phyloP scores from a whole-genome alignment of 2,329 filamentous ascomycete species.

The Ophiostoma ips region DNA sequence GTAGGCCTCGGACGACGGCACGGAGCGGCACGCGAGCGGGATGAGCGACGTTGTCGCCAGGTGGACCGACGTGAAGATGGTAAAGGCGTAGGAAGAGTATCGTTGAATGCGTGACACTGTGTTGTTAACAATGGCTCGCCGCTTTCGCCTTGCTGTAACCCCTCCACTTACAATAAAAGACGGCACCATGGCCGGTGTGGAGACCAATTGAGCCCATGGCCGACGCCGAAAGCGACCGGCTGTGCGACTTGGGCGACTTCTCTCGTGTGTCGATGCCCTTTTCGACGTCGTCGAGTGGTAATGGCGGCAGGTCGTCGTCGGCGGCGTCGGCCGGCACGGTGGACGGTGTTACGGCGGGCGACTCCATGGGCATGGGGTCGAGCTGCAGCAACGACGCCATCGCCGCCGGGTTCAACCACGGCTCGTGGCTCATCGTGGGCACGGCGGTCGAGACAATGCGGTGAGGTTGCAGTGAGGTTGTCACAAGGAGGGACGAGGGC shows the following conservation, averaged over 20 bases:
- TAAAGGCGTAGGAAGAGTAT: conserved; percentile 79
- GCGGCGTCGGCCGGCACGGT: conserved; percentile 26
- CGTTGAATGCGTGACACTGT: conserved; percentile 64
- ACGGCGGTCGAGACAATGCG: too few relatives aligned
- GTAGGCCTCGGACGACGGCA: conserved; percentile 66
- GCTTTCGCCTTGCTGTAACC: too few relatives aligned
- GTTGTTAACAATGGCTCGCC: neutral
- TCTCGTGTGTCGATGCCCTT: neutral
- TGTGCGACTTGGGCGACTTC: neutral
- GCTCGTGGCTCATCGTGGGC: conserved; percentile 12
- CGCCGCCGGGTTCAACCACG: conserved; percentile 32
- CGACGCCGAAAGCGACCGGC: conserved; percentile 4
- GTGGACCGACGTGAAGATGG: conserved; percentile 62
- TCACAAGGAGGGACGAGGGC: too few relatives aligned
- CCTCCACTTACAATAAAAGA: conserved; percentile 38
- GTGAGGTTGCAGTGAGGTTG: too few relatives aligned
- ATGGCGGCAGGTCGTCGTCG: conserved; percentile 23
- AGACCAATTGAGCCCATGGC: conserved; percentile 15
- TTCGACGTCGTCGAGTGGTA: conserved; percentile 23
- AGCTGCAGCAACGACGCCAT: conserved; percentile 58
- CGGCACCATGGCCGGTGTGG: conserved; percentile 43
- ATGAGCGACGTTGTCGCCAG: conserved; percentile 70
- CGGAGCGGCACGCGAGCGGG: conserved; percentile 58
- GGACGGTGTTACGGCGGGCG: conserved; percentile 22
- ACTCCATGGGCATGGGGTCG: conserved; percentile 67